Evolutionary conservation across 225 moss, liverwort and hornwort species (phyloP).

Genomic region (Pseudoscleropodium purum): DNA sequence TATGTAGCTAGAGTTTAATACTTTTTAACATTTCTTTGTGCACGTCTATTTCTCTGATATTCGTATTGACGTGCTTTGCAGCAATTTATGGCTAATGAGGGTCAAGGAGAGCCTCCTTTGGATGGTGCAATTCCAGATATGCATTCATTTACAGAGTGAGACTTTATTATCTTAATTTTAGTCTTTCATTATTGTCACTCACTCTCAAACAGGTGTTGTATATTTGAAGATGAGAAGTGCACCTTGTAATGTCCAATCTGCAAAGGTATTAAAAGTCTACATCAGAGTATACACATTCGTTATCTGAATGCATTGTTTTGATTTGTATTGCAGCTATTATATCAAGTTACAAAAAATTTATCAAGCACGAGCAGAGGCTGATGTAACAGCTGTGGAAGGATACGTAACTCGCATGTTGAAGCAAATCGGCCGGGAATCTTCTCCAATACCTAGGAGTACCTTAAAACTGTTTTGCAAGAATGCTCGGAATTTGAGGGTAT

Average conservation of each 20-base stretch:
- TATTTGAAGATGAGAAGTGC: not conserved
- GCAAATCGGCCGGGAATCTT: constrained; percentile 72
- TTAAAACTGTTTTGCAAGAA: constrained; percentile 98
- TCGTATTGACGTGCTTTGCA: constrained; percentile 19
- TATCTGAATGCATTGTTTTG: not conserved
- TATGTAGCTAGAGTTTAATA: not conserved
- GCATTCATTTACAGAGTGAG: constrained; percentile 98
- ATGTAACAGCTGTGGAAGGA: constrained; percentile 66
- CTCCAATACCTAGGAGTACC: constrained; percentile 53
- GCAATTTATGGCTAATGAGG: constrained; percentile 88
- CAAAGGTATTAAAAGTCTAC: not conserved
- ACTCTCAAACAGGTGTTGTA: not conserved
- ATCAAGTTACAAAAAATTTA: constrained; percentile 86
- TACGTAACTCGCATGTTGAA: constrained; percentile 58
- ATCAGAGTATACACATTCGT: not conserved
- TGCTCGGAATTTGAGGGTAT: constrained; percentile 76
- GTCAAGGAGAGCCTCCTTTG: constrained; percentile 93
- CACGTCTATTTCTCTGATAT: not conserved
- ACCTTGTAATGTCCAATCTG: not conserved
- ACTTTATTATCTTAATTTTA: not conserved
- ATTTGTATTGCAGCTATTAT: constrained; percentile 65
- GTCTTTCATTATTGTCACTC: not conserved
- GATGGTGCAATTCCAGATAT: constrained; percentile 98
- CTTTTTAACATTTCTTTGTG: not conserved
- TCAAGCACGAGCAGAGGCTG: constrained; percentile 88